These are phyloP conservation scores for Dryadomyces quercivorus DNA, from an alignment of 2,329 filamentous ascomycete genomes.

Conservation along the genomic window DNA sequence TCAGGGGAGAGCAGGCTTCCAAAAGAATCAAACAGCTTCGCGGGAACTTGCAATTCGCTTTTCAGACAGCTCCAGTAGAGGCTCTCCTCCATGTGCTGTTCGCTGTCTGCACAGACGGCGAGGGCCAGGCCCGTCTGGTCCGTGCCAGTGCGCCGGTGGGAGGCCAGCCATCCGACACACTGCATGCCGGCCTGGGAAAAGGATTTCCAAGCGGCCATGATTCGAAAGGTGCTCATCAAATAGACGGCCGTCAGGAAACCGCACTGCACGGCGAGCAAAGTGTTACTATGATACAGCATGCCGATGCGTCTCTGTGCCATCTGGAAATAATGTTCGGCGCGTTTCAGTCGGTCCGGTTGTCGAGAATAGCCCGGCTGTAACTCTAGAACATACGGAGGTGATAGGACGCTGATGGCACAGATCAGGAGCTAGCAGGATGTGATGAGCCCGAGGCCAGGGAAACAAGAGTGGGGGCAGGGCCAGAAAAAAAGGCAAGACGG, in stretches of 20 bases:
- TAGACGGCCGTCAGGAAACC: conserved; percentile 37
- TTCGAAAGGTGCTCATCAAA: conserved; percentile 34
- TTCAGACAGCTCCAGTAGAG: conserved; percentile 45
- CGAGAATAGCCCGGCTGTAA: conserved; percentile 16
- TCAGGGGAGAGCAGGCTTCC: too few species aligned
- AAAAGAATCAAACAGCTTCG: too few species aligned
- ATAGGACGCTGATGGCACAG: conserved; percentile 30
- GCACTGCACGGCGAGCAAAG: conserved; percentile 34
- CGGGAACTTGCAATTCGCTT: conserved; percentile 26
- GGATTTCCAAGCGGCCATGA: conserved; percentile 36
- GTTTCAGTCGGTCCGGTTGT: conserved; percentile 21
- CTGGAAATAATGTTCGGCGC: conserved; percentile 31
- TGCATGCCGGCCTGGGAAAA: conserved; percentile 37
- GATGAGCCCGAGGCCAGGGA: too few species aligned
- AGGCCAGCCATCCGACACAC: conserved; percentile 28
- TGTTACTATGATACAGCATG: conserved; percentile 24
- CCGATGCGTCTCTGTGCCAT: conserved; percentile 37
- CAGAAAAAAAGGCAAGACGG: neutral
- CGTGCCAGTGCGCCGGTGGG: conserved; percentile 14
- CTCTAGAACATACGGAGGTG: conserved; percentile 22
- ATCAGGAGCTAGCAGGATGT: conserved; percentile 22
- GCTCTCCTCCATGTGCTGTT: conserved; percentile 24
- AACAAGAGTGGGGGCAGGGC: neutral
- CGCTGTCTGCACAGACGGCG: neutral
- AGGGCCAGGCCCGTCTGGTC: neutral